phyloP scores from a whole-genome alignment of 352 stramenopile species.

The Phytophthora parvispora region DNA sequence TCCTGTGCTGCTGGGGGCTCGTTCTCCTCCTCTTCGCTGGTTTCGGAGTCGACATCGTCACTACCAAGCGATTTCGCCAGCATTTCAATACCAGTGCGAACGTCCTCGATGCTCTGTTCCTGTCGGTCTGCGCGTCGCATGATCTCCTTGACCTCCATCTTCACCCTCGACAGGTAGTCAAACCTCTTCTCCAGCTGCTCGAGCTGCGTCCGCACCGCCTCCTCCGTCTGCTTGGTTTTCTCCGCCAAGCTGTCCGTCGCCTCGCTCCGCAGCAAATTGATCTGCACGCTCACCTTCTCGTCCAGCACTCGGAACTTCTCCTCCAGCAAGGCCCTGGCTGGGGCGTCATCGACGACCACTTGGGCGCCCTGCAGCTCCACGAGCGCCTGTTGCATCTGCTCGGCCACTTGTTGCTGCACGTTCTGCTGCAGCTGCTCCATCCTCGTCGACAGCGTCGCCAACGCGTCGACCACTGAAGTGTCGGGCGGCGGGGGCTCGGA shows the following conservation, averaged over 20 bases:
- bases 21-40: conserved; percentile 21
- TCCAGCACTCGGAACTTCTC: conserved; percentile 36
- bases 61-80: conserved; percentile 72
- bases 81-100: conserved; percentile 65
- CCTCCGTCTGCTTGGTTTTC: conserved; percentile 48
- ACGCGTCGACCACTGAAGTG: conserved; percentile 13
- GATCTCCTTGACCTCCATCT: conserved; percentile 83
- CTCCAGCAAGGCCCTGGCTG: conserved; percentile 31
- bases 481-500: conserved; percentile 16
- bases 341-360: conserved; percentile 21
- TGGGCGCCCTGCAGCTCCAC: conserved; percentile 6
- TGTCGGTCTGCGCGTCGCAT: conserved; percentile 63
- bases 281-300: conserved; percentile 36
- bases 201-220: conserved; percentile 52
- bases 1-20: conserved; percentile 2
- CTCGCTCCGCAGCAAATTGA: conserved; percentile 25
- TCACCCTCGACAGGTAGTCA: conserved; percentile 74
- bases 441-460: conserved; percentile 17
- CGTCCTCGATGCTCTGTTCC: conserved; percentile 69
- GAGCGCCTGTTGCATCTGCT: conserved; percentile 29
- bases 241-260: conserved; percentile 26
- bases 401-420: conserved; percentile 31
- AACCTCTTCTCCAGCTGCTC: conserved; percentile 81
- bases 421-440: conserved; percentile 34
- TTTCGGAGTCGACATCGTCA: conserved; percentile 70